phyloP scores from a whole-genome alignment of 2,329 filamentous ascomycete genomes.

The Rugonectria rugulosa region DNA sequence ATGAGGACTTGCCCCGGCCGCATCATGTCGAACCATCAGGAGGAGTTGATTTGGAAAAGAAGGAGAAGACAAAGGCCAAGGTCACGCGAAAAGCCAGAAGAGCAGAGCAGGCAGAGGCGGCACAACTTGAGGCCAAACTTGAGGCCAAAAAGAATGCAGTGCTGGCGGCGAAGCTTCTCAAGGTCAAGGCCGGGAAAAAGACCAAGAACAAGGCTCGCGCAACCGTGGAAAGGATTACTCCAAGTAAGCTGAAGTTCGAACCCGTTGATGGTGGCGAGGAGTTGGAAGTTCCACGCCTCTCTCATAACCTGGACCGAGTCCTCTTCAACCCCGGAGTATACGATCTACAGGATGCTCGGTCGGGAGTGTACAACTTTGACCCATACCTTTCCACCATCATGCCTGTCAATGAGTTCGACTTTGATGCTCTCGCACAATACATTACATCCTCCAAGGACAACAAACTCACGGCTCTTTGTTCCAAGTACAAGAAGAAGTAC shows the following conservation, averaged over 20 bases:
- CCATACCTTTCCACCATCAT: constrained; percentile 93
- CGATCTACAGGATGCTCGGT: constrained; percentile 85
- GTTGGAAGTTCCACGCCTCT: constrained; percentile 64
- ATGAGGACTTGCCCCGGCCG: too few relatives aligned
- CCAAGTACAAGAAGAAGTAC: constrained; percentile 76
- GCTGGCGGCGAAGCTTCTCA: too few relatives aligned
- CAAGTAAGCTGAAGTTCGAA: constrained; percentile 35
- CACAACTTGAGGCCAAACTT: too few relatives aligned
- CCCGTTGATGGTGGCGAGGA: constrained; percentile 45
- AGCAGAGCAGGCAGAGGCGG: too few relatives aligned
- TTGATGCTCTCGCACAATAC: constrained; percentile 83
- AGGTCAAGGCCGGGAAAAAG: too few relatives aligned
- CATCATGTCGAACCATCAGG: too few relatives aligned
- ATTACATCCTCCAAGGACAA: constrained; percentile 89
- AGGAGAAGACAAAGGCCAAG: too few relatives aligned
- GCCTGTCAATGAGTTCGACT: constrained; percentile 93
- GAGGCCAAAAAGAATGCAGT: too few relatives aligned
- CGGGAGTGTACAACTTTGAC: constrained; percentile 94
- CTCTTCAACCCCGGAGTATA: constrained; percentile 96
- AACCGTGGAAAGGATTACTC: constrained; percentile 42
- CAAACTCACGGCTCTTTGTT: constrained; percentile 73
- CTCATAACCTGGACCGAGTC: constrained; percentile 84
- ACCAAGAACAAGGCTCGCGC: too few relatives aligned
- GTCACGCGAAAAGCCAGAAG: too few relatives aligned
- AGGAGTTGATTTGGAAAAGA: too few relatives aligned